phyloP scores from a whole-genome alignment of 2,329 filamentous ascomycete genomes.

The Ophiocordyceps australis region DNA sequence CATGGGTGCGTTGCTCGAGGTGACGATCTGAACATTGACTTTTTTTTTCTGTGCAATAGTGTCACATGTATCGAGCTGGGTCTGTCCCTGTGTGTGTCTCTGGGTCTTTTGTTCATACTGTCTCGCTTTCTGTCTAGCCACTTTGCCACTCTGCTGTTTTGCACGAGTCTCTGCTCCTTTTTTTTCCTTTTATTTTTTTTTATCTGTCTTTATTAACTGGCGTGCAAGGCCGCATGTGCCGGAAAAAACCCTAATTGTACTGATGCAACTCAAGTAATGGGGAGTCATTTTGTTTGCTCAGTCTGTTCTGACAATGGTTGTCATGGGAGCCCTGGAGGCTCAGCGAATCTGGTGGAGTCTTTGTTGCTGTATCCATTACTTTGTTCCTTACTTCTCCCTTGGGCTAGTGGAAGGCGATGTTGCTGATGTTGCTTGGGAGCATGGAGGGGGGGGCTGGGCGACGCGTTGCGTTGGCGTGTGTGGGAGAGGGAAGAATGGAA shows the following conservation, averaged over 20 bases:
- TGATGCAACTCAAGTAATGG: conserved; percentile 10
- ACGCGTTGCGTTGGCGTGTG: no score
- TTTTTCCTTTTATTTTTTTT: conserved; percentile 11
- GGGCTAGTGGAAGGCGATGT: no score
- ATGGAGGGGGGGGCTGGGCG: no score
- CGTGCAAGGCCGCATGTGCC: not conserved
- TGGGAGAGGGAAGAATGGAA: no score
- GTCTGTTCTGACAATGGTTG: not conserved
- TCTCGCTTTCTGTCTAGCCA: no score
- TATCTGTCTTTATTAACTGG: conserved; percentile 2
- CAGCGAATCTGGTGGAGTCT: conserved; percentile 4
- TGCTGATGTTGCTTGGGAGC: no score
- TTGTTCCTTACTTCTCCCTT: no score
- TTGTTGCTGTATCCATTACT: not conserved
- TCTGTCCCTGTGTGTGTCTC: no score
- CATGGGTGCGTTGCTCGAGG: no score
- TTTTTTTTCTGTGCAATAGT: no score
- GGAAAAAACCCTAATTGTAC: conserved; percentile 10
- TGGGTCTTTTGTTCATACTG: no score
- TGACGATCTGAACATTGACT: conserved; percentile 28
- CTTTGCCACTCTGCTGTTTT: conserved; percentile 1
- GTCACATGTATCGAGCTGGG: no score
- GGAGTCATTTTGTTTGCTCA: conserved; percentile 5
- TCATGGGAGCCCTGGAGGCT: conserved; percentile 14
- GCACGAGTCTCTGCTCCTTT: conserved; percentile 9